Evolutionary conservation across 495 filamentous ascomycete genomes (phyloP).

Genomic region (Diplogelasinospora grovesii): DNA sequence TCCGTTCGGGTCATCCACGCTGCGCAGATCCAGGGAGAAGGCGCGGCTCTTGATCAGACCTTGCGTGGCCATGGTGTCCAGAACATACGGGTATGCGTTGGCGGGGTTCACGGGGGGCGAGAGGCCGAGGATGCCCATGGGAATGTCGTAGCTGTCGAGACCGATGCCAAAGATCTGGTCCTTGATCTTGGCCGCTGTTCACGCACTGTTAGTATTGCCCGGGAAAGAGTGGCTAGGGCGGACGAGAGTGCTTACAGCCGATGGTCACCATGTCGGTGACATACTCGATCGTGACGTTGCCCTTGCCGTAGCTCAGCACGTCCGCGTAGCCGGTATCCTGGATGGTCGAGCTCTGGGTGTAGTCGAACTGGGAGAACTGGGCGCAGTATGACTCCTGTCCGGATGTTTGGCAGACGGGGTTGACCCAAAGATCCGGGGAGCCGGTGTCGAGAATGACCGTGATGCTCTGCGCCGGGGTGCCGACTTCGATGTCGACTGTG

Average conservation of each 20-base stretch:
- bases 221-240: not conserved
- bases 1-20: constrained; percentile 43
- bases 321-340: constrained; percentile 17
- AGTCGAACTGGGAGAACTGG: constrained; percentile 27
- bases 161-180: constrained; percentile 37
- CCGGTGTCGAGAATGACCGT: constrained; percentile 41
- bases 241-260: constrained; percentile 20
- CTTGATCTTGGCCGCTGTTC: constrained; percentile 26
- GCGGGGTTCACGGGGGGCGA: constrained; percentile 43
- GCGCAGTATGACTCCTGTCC: constrained; percentile 20
- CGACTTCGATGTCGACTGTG: constrained; percentile 14
- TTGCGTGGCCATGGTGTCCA: constrained; percentile 53
- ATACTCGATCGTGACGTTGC: constrained; percentile 33
- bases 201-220: not conserved
- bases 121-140: constrained; percentile 69
- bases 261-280: constrained; percentile 35
- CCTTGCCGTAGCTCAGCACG: constrained; percentile 31
- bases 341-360: constrained; percentile 23
- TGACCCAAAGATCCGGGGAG: constrained; percentile 40
- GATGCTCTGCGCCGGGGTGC: constrained; percentile 23
- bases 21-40: constrained; percentile 62
- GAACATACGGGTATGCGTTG: constrained; percentile 58
- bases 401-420: constrained; percentile 29
- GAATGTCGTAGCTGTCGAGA: constrained; percentile 28
- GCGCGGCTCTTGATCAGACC: constrained; percentile 62